Evolutionary conservation across 495 filamentous ascomycete genomes (phyloP).

Genomic region (Darksidea phi): DNA sequence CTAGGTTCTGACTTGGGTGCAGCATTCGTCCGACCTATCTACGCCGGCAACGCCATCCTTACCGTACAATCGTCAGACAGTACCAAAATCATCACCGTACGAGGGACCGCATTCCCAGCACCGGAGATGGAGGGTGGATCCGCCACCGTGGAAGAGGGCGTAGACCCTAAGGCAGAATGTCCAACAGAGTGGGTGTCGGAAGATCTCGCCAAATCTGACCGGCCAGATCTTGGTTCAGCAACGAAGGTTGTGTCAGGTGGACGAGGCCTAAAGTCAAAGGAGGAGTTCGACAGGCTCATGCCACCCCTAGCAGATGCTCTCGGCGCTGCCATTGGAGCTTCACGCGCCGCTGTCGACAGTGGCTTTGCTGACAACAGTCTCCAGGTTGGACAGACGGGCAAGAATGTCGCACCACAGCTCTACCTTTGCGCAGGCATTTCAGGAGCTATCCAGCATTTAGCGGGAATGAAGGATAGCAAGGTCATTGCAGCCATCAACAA

Average conservation of each 20-base stretch:
- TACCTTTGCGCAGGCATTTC: constrained; percentile 96
- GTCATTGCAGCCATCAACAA: constrained; percentile 99
- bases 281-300: constrained; percentile 92
- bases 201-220: constrained; percentile 85
- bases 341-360: constrained; percentile 91
- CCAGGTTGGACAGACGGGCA: constrained; percentile 97
- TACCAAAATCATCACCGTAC: constrained; percentile 86
- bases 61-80: constrained; percentile 89
- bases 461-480: constrained; percentile 99
- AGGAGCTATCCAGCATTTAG: constrained; percentile 96
- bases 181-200: constrained; percentile 89
- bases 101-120: constrained; percentile 82
- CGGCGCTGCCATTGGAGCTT: constrained; percentile 91
- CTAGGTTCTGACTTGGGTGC: not conserved
- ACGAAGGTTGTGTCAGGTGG: constrained; percentile 88
- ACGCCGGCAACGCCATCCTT: constrained; percentile 94
- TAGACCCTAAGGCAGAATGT: constrained; percentile 68
- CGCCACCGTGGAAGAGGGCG: constrained; percentile 62
- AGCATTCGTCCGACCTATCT: constrained; percentile 94
- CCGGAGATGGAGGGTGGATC: constrained; percentile 55
- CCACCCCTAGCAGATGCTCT: constrained; percentile 85
- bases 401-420: constrained; percentile 94
- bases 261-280: constrained; percentile 91
- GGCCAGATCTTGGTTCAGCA: constrained; percentile 91
- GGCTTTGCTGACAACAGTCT: constrained; percentile 99